phyloP scores from a whole-genome alignment of 352 stramenopile species.

The Phytophthora pisi region DNA sequence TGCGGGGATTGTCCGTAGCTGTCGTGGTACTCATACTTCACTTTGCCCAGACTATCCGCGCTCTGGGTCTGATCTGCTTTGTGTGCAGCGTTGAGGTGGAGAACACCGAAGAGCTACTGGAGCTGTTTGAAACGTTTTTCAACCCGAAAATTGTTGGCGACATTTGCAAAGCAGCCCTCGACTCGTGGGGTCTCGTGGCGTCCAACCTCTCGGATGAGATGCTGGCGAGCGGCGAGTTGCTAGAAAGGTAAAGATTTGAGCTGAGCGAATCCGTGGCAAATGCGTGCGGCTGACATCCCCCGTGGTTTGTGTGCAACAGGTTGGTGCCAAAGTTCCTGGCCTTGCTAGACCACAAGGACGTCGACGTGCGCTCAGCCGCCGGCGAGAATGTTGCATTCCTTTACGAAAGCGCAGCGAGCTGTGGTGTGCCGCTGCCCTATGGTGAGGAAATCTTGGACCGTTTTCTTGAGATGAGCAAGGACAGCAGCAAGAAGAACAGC shows the following conservation, averaged over 20 bases:
- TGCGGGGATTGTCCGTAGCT: background rate
- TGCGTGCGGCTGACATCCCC: background rate
- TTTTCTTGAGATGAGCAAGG: constrained; percentile 83
- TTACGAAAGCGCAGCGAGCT: constrained; percentile 69
- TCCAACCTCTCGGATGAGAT: constrained; percentile 65
- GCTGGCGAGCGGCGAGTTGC: constrained; percentile 52
- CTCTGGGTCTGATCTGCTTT: constrained; percentile 78
- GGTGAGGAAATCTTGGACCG: constrained; percentile 74
- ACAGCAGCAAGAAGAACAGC: constrained; percentile 90
- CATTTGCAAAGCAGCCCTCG: constrained; percentile 68
- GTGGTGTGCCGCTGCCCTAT: constrained; percentile 51
- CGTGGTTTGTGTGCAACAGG: constrained; percentile 32
- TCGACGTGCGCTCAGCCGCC: constrained; percentile 79
- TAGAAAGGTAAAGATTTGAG: constrained; percentile 53
- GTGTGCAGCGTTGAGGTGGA: constrained; percentile 81
- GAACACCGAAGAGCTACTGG: constrained; percentile 69
- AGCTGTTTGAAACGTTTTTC: constrained; percentile 73
- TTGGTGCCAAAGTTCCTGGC: constrained; percentile 72
- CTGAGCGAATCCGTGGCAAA: background rate
- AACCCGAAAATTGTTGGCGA: constrained; percentile 63
- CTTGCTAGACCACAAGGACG: constrained; percentile 78
- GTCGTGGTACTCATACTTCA: background rate
- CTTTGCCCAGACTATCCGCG: constrained; percentile 57
- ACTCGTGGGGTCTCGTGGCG: constrained; percentile 77
- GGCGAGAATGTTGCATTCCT: constrained; percentile 89